Conservation (phyloP, 805 yeast species). For the Limtongia smithiae region DNA sequence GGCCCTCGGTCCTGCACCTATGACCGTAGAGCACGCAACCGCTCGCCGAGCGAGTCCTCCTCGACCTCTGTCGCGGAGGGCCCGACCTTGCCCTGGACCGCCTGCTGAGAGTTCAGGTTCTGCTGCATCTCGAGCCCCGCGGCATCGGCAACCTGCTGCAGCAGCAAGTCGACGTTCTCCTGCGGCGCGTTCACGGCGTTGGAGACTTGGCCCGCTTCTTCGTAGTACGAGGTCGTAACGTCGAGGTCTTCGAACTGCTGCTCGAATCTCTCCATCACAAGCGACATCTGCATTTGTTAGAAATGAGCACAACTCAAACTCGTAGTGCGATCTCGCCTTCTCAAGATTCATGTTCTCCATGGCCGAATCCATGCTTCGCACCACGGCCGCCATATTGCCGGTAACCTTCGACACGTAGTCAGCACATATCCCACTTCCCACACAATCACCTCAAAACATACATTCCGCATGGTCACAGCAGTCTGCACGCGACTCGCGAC, state of each 20-base stretch:
- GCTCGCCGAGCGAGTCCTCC: constrained; percentile 83
- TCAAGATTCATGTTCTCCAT: constrained; percentile 94
- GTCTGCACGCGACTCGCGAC: constrained; percentile 96
- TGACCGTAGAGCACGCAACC: constrained; percentile 76
- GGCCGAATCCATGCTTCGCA: constrained; percentile 94
- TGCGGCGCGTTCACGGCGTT: constrained; percentile 90
- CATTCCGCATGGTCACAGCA: constrained; percentile 87
- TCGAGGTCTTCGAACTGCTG: constrained; percentile 93
- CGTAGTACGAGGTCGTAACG: constrained; percentile 89
- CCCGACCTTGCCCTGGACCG: constrained; percentile 56
- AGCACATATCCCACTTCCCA: not conserved
- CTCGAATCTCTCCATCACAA: constrained; percentile 97
- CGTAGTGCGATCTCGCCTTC: constrained; percentile 36
- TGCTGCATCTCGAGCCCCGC: constrained; percentile 93
- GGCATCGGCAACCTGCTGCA: constrained; percentile 93
- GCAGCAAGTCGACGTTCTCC: constrained; percentile 85
- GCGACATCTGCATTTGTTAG: constrained; percentile 51
- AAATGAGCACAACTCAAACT: not conserved
- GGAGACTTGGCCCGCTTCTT: constrained; percentile 80
- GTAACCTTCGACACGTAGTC: no score
- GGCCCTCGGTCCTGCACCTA: no score
- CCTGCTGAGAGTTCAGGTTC: constrained; percentile 52
- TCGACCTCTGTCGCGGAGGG: constrained; percentile 51
- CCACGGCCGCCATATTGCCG: constrained; percentile 88
- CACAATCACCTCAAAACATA: constrained; percentile 2